Evolutionary conservation across 2,329 filamentous ascomycete species (phyloP), one percentile per base, ranked within the genome.

Genomic region (Aspergillus pseudoterreus): DNA sequence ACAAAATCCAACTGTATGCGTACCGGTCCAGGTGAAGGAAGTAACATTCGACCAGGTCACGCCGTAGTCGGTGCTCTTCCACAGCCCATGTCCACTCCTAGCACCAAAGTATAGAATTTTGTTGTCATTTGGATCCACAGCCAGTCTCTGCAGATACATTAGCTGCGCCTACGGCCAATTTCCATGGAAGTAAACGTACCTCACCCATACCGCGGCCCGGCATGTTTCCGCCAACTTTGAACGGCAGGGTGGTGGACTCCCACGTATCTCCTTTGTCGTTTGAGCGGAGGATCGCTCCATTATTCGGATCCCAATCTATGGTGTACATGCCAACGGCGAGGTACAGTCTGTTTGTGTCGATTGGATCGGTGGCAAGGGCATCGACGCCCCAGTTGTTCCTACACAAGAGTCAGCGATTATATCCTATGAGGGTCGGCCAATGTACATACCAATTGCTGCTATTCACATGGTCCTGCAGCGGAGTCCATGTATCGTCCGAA

Each of bases 211-310:
- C 82, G 24, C 82, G 76, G 2, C 82, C 82, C 6, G 81, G 81
- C 80, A 83, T 83, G 61, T 84, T 84, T 0, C 81, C 81, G 6
- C 81, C 81, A 43, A 82, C 78, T 62, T 84, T 84, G 71, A 84
- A 84, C 2, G 78, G 72, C 0, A 84, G 70, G 5, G 69, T 67
- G 0, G 78, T 75, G 17, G 72, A 69, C 1, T 69, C 59, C 78
- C 79, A 84, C 1, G 80, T 82, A 3, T 64, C 66, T 1, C 82
- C 82, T 57, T 75, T 71, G 57, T 84, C 79, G 8, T 72, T 77
- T 8, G 78, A 82, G 24, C 76, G 74, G 30, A 82, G 74, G 35
- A 84, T 82, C 6, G 78, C 71, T 6, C 80, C 81, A 4, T 76
- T 72, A 49, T 78, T 80, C 1, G 81, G 79, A 51, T 84, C 82